Percentiles rank a stretch among this genome's conserved stretches.
Conservation (phyloP, 2,329 filamentous ascomycete species). For the Cladophialophora carrionii region DNA sequence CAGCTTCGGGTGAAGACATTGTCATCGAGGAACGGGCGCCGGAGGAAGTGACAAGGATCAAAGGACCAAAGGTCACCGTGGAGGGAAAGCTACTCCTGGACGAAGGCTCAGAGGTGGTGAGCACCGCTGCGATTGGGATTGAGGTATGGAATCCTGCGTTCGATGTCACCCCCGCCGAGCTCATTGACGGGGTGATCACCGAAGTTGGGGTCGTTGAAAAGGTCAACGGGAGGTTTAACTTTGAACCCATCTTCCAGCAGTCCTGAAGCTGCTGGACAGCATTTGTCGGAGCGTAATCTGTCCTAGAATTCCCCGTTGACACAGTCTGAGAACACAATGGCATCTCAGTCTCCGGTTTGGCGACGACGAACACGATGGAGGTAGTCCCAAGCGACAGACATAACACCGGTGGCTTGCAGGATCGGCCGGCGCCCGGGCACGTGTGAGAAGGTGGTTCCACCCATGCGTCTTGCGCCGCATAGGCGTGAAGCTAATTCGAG, state of each 20-base stretch:
- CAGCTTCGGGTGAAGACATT: slow-evolving; percentile 75
- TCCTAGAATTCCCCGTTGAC: neutral
- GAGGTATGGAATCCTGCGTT: slow-evolving; percentile 96
- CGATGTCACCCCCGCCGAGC: slow-evolving; percentile 83
- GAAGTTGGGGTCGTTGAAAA: slow-evolving; percentile 87
- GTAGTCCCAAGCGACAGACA: neutral
- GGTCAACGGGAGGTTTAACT: slow-evolving; percentile 69
- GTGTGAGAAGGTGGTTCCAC: slow-evolving; percentile 34
- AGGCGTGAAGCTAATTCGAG: slow-evolving; percentile 21
- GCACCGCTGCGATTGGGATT: slow-evolving; percentile 76
- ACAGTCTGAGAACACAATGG: neutral
- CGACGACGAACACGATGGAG: neutral
- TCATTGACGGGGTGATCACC: slow-evolving; percentile 94
- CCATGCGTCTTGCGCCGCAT: slow-evolving; percentile 1
- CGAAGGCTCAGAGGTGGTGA: slow-evolving; percentile 68
- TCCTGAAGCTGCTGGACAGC: slow-evolving; percentile 13
- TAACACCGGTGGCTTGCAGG: neutral
- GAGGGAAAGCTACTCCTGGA: slow-evolving; percentile 63
- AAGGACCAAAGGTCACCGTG: slow-evolving; percentile 71
- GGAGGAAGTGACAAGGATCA: slow-evolving; percentile 82
- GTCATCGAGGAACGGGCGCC: slow-evolving; percentile 84
- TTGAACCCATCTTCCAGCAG: slow-evolving; percentile 48
- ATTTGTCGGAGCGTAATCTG: neutral
- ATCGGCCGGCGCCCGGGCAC: slow-evolving; percentile 23
- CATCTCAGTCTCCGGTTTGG: neutral